A percentile compares a stretch with the other conserved stretches of the same genome.
phyloP scores from a whole-genome alignment of 2,329 filamentous ascomycete species.

The Sporothrix variecibatus region DNA sequence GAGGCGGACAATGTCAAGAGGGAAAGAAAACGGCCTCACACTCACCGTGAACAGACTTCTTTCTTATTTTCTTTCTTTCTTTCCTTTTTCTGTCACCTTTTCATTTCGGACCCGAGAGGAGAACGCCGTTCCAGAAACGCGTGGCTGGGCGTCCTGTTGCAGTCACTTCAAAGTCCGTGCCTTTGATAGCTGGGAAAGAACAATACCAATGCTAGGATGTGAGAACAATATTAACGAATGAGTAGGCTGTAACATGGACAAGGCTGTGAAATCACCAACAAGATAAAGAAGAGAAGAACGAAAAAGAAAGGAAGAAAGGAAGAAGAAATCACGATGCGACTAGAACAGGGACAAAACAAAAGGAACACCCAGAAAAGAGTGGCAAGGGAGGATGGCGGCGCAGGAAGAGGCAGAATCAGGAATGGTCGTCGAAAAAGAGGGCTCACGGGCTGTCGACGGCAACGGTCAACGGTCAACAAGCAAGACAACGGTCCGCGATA shows the following conservation, averaged over 20 bases:
- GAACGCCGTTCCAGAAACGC: background rate
- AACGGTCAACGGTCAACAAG: background rate
- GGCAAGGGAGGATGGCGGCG: no score
- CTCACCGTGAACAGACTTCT: background rate
- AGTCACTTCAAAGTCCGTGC: background rate
- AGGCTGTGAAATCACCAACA: background rate
- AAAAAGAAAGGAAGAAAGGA: background rate
- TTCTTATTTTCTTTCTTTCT: background rate
- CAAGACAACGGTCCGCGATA: background rate
- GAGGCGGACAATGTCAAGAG: background rate
- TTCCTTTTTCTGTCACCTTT: background rate
- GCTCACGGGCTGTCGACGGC: background rate
- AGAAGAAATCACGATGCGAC: background rate
- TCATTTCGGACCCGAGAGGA: background rate
- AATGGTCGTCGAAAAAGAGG: background rate
- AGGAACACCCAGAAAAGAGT: no score
- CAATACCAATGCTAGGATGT: background rate
- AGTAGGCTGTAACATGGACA: background rate
- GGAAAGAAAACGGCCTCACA: background rate
- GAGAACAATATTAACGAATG: slow-evolving; percentile 4
- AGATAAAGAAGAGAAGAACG: background rate
- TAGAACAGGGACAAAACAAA: slow-evolving; percentile 14
- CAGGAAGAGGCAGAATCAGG: background rate
- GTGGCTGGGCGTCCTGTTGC: background rate
- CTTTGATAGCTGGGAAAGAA: background rate